A percentile compares a stretch with the other conserved stretches of the same genome.
These are phyloP conservation scores for Venustampulla echinocandica DNA, from an alignment of 495 filamentous ascomycete genomes.

Conservation along the genomic window DNA sequence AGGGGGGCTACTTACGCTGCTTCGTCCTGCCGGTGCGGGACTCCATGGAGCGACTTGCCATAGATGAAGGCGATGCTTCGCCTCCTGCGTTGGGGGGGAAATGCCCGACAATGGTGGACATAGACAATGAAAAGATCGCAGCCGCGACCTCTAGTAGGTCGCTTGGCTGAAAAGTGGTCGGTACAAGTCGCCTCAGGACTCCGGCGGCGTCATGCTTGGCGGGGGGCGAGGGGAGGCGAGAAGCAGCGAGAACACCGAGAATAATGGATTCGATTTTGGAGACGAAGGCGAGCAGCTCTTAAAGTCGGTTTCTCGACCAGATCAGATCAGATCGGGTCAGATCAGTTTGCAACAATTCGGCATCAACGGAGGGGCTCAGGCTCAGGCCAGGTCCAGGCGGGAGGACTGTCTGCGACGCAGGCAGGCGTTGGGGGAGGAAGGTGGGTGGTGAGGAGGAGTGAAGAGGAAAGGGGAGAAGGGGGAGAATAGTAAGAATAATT, in stretches of 20 bases:
- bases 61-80: conserved; percentile 31
- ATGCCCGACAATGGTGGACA: conserved; percentile 1
- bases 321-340: too few relatives aligned
- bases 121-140: too few relatives aligned
- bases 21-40: conserved; percentile 66
- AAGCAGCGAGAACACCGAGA: too few relatives aligned
- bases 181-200: conserved; percentile 9
- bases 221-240: conserved; percentile 7
- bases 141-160: conserved; percentile 6
- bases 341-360: background rate
- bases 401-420: background rate
- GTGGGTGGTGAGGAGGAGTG: too few relatives aligned
- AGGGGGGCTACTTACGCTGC: conserved; percentile 55
- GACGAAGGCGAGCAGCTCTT: too few relatives aligned
- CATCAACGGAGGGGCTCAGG: too few relatives aligned
- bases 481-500: too few relatives aligned
- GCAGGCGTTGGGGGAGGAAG: too few relatives aligned
- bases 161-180: conserved; percentile 5
- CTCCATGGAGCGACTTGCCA: conserved; percentile 64
- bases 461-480: too few relatives aligned
- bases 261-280: too few relatives aligned
- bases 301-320: too few relatives aligned
- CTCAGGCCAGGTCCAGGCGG: background rate
- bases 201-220: conserved; percentile 11
- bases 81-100: conserved; percentile 6